Percentiles rank a stretch among this genome's conserved stretches.
Conservation (phyloP, 768 basidiomycete genomes). For the Suillus luteus region DNA sequence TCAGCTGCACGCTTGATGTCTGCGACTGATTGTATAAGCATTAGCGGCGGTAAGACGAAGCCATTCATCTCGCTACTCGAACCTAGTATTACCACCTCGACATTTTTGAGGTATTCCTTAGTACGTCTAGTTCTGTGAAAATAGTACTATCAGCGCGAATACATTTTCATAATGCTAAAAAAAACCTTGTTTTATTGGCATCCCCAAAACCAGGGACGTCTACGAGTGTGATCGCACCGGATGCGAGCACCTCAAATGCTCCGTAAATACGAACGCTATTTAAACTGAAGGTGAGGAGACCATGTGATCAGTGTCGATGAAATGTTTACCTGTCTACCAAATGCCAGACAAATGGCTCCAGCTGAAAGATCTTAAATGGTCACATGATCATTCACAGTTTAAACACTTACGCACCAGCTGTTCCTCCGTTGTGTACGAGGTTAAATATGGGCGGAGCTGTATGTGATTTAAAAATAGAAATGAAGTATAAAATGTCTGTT, state of each 20-base stretch:
- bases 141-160: background rate
- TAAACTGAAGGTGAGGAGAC: background rate
- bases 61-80: background rate
- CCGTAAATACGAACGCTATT: background rate
- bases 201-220: background rate
- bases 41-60: background rate
- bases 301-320: background rate
- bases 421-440: background rate
- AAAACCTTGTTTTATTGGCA: constrained; percentile 2
- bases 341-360: background rate
- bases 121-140: background rate
- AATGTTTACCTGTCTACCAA: background rate
- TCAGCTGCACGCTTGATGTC: constrained; percentile 2
- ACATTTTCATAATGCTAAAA: background rate
- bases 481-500: too few species aligned
- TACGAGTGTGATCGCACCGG: background rate
- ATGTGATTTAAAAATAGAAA: background rate
- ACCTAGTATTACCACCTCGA: background rate
- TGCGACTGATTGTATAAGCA: background rate
- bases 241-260: constrained; percentile 2
- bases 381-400: background rate
- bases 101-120: background rate
- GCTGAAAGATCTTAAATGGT: background rate
- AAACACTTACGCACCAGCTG: background rate
- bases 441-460: background rate